Conservation (phyloP, 1,139 yeast genomes). For the Lodderomyces margitis region DNA sequence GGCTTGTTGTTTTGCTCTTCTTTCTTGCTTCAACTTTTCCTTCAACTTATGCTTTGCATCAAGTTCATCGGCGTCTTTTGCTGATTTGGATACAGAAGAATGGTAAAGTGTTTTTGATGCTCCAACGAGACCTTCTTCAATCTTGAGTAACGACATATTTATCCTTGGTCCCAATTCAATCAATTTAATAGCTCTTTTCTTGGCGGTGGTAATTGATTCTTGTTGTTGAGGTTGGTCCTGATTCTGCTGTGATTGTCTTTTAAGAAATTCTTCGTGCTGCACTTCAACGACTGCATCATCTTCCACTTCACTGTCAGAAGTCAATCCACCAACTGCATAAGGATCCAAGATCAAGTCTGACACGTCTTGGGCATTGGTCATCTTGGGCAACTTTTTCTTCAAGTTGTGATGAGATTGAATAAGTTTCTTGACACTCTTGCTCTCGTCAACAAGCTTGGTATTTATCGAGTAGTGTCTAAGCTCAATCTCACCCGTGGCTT, state of each 20-base stretch:
- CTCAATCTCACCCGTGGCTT: slow-evolving; percentile 69
- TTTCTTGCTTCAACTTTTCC: slow-evolving; percentile 60
- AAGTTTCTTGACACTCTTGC: slow-evolving; percentile 74
- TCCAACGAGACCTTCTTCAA: slow-evolving; percentile 90
- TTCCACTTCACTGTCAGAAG: slow-evolving; percentile 92
- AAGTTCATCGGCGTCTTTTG: slow-evolving; percentile 56
- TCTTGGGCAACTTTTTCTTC: slow-evolving; percentile 72
- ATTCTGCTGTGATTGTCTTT: slow-evolving; percentile 16
- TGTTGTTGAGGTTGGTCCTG: slow-evolving; percentile 11
- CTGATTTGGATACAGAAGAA: slow-evolving; percentile 60
- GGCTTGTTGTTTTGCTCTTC: slow-evolving; percentile 77
- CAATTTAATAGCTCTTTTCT: slow-evolving; percentile 86
- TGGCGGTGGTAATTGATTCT: slow-evolving; percentile 17
- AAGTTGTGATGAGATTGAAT: slow-evolving; percentile 61
- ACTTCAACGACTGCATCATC: slow-evolving; percentile 87
- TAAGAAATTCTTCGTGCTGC: slow-evolving; percentile 36
- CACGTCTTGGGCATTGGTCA: slow-evolving; percentile 67
- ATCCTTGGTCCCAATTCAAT: slow-evolving; percentile 94
- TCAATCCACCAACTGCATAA: slow-evolving; percentile 72
- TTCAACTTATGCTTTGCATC: slow-evolving; percentile 68
- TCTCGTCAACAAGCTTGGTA: slow-evolving; percentile 82
- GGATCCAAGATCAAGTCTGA: slow-evolving; percentile 85
- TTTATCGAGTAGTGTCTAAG: slow-evolving; percentile 89
- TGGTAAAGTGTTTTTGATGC: slow-evolving; percentile 77
- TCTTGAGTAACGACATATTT: slow-evolving; percentile 71